Evolutionary conservation across 148 eudicot genomes (phyloP).

Genomic region (Chenopodium formosanum): DNA sequence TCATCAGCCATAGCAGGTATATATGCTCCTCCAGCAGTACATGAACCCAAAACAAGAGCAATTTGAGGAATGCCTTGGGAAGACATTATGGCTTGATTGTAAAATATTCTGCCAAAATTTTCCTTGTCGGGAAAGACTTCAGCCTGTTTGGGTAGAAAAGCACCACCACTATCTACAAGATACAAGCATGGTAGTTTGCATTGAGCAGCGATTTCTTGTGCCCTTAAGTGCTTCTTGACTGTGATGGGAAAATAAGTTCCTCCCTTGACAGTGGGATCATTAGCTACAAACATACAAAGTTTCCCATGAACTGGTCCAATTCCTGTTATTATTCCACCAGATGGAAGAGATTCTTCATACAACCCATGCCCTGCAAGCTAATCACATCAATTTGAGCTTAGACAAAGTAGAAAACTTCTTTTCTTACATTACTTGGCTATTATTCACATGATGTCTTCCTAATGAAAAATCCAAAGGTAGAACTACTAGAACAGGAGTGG

Average conservation of each 20-base stretch:
- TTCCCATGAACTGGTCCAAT: constrained; percentile 95
- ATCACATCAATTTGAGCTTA: constrained; percentile 20
- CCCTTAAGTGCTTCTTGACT: constrained; percentile 90
- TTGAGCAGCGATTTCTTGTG: constrained; percentile 92
- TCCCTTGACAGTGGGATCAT: constrained; percentile 97
- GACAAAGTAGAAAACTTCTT: background rate
- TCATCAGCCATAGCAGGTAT: constrained; percentile 99
- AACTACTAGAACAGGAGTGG: background rate
- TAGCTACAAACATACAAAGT: constrained; percentile 95
- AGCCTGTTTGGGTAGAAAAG: constrained; percentile 97
- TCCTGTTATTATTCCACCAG: constrained; percentile 93
- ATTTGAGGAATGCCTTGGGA: constrained; percentile 93
- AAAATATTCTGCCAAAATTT: constrained; percentile 92
- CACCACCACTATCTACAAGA: constrained; percentile 99
- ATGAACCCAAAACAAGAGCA: constrained; percentile 93
- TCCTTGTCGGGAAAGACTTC: constrained; percentile 98
- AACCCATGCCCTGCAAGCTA: constrained; percentile 96
- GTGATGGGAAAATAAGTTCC: constrained; percentile 98
- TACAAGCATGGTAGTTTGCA: constrained; percentile 91
- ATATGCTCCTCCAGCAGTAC: constrained; percentile 98
- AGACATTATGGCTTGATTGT: constrained; percentile 94
- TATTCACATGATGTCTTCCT: background rate
- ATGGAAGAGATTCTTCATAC: constrained; percentile 75
- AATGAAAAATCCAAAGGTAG: background rate
- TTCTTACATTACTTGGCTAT: too few relatives aligned